phyloP scores from a whole-genome alignment of 2,329 filamentous ascomycete species.

The Scytalidium lignicola region DNA sequence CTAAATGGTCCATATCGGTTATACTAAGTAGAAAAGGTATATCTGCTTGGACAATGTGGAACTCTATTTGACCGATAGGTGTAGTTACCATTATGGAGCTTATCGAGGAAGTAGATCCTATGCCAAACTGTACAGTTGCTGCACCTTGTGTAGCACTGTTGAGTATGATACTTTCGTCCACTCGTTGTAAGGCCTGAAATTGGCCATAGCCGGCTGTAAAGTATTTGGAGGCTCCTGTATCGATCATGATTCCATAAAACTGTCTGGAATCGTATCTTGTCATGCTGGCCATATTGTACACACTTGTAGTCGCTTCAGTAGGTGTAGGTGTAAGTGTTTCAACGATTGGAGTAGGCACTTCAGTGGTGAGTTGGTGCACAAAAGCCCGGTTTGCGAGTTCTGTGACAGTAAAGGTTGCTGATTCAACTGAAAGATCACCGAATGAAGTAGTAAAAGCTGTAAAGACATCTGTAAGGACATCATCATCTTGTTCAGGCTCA shows the following conservation, averaged over 20 bases:
- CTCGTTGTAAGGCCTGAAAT: background rate
- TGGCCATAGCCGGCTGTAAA: conserved; percentile 1
- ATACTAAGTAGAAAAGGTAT: conserved; percentile 5
- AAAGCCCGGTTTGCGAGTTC: too few species aligned
- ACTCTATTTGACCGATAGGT: background rate
- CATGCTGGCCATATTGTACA: background rate
- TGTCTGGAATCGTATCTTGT: background rate
- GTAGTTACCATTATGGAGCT: background rate
- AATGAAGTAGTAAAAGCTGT: too few species aligned
- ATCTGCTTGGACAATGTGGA: conserved; percentile 3
- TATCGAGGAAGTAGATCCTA: background rate
- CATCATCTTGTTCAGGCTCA: background rate
- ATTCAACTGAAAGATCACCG: too few species aligned
- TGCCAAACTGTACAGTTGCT: conserved; percentile 4
- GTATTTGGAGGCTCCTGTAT: background rate
- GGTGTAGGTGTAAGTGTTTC: background rate
- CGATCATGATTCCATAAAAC: background rate
- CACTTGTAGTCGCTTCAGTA: too few species aligned
- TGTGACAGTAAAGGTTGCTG: too few species aligned
- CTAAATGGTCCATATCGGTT: conserved; percentile 3
- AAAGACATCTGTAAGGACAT: too few species aligned
- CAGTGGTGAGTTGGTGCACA: too few species aligned
- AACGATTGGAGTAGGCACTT: too few species aligned
- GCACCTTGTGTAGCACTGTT: background rate
- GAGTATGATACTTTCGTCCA: background rate